These are phyloP conservation scores for Umbelopsis sp. DNA, from an alignment of 192 early-diverging fungal genomes.

Conservation along the genomic window DNA sequence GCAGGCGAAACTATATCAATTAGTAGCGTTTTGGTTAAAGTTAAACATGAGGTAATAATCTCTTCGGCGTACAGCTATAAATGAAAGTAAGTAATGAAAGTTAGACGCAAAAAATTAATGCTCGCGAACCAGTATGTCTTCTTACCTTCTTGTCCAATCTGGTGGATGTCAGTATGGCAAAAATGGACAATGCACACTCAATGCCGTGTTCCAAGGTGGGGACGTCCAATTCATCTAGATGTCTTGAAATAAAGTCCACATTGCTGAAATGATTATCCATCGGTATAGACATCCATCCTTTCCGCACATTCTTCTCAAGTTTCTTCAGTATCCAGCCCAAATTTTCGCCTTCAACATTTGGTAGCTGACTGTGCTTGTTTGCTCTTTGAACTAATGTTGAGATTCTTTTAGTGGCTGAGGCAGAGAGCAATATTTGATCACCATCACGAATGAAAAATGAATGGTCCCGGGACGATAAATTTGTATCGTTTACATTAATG, in stretches of 20 bases:
- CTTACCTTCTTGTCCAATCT: slow-evolving; percentile 25
- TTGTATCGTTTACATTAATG: neutral
- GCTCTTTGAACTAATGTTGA: neutral
- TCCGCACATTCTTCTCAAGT: neutral
- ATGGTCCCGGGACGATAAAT: neutral
- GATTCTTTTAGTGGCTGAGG: neutral
- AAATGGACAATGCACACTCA: neutral
- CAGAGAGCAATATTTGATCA: neutral
- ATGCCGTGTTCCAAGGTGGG: neutral
- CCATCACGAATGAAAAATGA: neutral
- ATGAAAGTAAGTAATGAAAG: no score
- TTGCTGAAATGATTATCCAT: neutral
- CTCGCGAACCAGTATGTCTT: neutral
- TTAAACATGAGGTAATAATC: slow-evolving; percentile 22
- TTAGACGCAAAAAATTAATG: no score
- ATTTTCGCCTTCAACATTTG: neutral
- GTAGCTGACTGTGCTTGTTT: neutral
- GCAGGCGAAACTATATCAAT: slow-evolving; percentile 31
- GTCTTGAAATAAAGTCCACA: neutral
- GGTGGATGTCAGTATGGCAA: slow-evolving; percentile 18
- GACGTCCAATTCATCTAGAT: neutral
- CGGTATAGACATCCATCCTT: neutral
- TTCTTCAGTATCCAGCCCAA: neutral
- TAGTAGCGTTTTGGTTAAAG: slow-evolving; percentile 25
- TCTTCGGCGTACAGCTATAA: slow-evolving; percentile 21